Percentiles rank a stretch among this genome's conserved stretches.
These are phyloP conservation scores for Penicillium rolfsii DNA, from an alignment of 2,329 filamentous ascomycete genomes.

Conservation along the genomic window DNA sequence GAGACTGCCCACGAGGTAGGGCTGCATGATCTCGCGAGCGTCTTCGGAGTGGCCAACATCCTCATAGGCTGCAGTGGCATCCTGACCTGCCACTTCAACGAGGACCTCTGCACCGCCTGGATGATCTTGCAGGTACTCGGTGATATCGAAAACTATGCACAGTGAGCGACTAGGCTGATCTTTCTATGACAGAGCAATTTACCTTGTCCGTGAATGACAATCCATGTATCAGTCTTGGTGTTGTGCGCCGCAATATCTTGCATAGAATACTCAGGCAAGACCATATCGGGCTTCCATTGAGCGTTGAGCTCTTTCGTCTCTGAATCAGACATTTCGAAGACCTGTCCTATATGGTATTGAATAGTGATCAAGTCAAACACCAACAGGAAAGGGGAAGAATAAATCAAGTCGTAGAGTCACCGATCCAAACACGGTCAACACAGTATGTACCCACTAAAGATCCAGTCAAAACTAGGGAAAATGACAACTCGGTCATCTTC, in stretches of 20 bases:
- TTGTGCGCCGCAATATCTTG: constrained; percentile 55
- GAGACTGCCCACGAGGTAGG: constrained; percentile 41
- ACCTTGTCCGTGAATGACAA: constrained; percentile 61
- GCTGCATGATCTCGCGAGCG: constrained; percentile 46
- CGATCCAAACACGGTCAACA: neutral
- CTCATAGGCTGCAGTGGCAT: constrained; percentile 48
- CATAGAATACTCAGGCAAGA: constrained; percentile 29
- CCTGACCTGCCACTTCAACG: constrained; percentile 45
- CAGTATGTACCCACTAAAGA: neutral
- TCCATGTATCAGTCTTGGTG: constrained; percentile 55
- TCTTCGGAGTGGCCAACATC: constrained; percentile 52
- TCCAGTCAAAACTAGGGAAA: neutral
- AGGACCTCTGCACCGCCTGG: constrained; percentile 53
- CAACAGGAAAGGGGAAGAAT: constrained; percentile 4
- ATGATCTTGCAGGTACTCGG: constrained; percentile 62
- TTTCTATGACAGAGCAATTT: constrained; percentile 5
- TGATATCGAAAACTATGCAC: constrained; percentile 61
- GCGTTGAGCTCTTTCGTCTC: constrained; percentile 21
- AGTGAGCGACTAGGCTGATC: neutral
- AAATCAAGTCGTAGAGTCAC: constrained; percentile 4
- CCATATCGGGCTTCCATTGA: constrained; percentile 21
- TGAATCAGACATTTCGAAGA: constrained; percentile 12
- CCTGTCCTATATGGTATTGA: neutral
- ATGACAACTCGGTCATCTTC: constrained; percentile 4
- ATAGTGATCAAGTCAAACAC: neutral